Evolutionary conservation across 2,329 filamentous ascomycete genomes (phyloP).

Genomic region (Talaromyces albobiverticillius): DNA sequence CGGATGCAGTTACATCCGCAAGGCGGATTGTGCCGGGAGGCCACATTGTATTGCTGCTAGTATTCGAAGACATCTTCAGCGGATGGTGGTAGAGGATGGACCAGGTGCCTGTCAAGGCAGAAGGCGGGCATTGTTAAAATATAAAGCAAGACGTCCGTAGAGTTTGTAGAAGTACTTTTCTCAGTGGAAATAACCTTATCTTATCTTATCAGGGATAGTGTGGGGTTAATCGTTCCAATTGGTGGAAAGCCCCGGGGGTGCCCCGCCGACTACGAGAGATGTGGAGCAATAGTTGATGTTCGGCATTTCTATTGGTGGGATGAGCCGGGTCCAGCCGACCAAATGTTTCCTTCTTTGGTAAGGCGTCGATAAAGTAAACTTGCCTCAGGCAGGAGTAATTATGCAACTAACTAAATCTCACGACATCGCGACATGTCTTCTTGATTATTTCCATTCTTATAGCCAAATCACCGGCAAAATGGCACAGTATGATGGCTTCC

Average conservation of each 20-base stretch:
- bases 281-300: too few relatives aligned
- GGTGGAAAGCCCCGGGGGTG: neutral
- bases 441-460: neutral
- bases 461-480: neutral
- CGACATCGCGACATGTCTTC: too few relatives aligned
- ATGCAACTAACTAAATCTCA: neutral
- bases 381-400: neutral
- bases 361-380: neutral
- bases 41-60: neutral
- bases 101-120: neutral
- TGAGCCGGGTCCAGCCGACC: neutral
- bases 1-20: neutral
- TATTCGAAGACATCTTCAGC: neutral
- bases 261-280: neutral
- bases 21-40: conserved; percentile 2
- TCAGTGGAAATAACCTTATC: too few relatives aligned
- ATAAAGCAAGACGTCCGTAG: too few relatives aligned
- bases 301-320: neutral
- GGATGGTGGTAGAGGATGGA: neutral
- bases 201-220: neutral
- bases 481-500: neutral
- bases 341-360: neutral
- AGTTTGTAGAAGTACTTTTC: too few relatives aligned
- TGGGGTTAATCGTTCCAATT: neutral
- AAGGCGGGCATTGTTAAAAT: neutral